Base-by-base conservation (phyloP, 345 rosid genomes). In the Syzygium oleosum region DNA sequence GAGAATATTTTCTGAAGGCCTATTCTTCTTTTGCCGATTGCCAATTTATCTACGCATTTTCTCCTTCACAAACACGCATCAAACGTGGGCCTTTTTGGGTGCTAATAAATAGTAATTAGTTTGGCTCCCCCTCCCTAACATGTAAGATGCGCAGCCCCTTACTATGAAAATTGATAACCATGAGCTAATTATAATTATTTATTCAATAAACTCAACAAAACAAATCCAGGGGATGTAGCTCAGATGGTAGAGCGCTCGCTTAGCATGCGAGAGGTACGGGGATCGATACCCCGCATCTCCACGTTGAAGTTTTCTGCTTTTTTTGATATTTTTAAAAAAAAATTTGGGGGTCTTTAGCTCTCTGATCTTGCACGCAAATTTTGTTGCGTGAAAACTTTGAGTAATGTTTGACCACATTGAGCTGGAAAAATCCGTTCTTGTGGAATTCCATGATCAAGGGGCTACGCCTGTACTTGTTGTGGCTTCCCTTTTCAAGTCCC, bases 211-310 rank as follows among this genome's bases (percentile, higher is more conserved):
- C 46, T 5, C 46, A 43, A 43, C 46, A 43, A 5, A 5, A 41
- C 6, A 3, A 1, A 41, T 4, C 4, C 6, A 11, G 94, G 94
- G 95, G 94, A 92, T 94, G 93, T 94, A 94, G 96, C 94, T 93
- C 94, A 92, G 96, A 92, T 93, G 96, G 95, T 94, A 93, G 95
- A 93, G 95, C 93, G 95, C 94, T 92, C 92, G 93, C 93, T 93
- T 92, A 91, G 93, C 94, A 94, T 94, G 94, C 93, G 92, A 92
- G 95, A 92, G 93, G 94, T 88, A 92, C 92, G 92, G 92, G 92
- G 93, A 91, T 93, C 91, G 92, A 93, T 93, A 89, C 93, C 91
- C 91, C 91, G 90, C 94, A 89, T 92, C 93, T 90, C 93, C 91
- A 91, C 8, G 1, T 63, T 14, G 2, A 0, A 13, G 4, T n/a